A percentile compares a stretch with the other conserved stretches of the same genome.
These are phyloP conservation scores for Artomyces pyxidatus DNA, from an alignment of 768 basidiomycete genomes.

Conservation along the genomic window DNA sequence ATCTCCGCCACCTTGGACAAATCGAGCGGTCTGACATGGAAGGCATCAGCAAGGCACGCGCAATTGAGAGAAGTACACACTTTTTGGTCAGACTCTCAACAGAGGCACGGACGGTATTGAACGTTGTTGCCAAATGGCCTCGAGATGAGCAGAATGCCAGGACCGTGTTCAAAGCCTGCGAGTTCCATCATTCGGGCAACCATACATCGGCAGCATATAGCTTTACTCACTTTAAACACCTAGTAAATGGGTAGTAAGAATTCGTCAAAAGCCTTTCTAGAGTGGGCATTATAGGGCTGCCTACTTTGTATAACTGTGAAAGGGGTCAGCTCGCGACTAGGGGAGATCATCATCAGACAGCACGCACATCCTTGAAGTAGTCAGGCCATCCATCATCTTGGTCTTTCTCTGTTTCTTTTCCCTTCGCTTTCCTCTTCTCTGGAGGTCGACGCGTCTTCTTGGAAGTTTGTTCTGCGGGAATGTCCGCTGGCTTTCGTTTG, in stretches of 20 bases:
- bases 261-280: too few species aligned
- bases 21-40: conserved; percentile 57
- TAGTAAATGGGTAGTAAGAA: too few species aligned
- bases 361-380: neutral
- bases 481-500: too few species aligned
- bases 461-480: too few species aligned
- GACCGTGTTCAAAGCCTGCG: conserved; percentile 83
- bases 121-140: conserved; percentile 74
- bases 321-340: neutral
- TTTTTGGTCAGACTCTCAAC: conserved; percentile 73
- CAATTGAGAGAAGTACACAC: conserved; percentile 30
- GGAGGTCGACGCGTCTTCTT: too few species aligned
- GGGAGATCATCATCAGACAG: neutral
- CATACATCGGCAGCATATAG: too few species aligned
- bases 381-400: neutral
- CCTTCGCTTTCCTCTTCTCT: neutral
- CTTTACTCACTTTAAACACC: too few species aligned
- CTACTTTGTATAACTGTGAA: neutral
- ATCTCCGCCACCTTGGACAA: conserved; percentile 74
- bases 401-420: neutral
- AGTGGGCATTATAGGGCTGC: too few species aligned
- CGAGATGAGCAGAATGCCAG: conserved; percentile 80
- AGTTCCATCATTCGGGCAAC: too few species aligned
- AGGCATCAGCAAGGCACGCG: conserved; percentile 1
- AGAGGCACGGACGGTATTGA: conserved; percentile 64